Percentiles rank a stretch among this genome's conserved stretches.
Conservation (phyloP, 2,329 filamentous ascomycete genomes). For the Fusarium sp. region DNA sequence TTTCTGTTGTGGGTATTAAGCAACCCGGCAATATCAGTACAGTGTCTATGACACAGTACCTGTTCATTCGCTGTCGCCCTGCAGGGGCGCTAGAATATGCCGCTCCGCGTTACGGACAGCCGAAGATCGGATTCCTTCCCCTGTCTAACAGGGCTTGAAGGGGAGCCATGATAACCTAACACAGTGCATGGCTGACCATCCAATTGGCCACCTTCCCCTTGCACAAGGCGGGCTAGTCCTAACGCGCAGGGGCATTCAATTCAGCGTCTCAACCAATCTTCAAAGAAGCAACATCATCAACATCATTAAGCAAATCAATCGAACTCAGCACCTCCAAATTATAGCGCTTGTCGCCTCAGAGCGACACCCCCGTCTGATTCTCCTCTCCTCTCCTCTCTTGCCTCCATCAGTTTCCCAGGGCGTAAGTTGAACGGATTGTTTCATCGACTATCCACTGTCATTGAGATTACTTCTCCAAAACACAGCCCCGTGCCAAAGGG, state of each 20-base stretch:
- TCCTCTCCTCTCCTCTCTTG: not conserved
- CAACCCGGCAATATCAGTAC: not conserved
- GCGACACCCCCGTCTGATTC: not conserved
- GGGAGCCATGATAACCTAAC: not conserved
- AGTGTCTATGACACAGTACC: not conserved
- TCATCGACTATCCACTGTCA: not conserved
- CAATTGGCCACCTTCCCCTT: slow-evolving; percentile 21
- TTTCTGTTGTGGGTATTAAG: slow-evolving; percentile 6
- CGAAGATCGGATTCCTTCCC: slow-evolving; percentile 1
- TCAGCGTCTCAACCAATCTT: slow-evolving; percentile 20
- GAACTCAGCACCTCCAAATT: slow-evolving; percentile 3
- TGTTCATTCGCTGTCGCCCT: not conserved
- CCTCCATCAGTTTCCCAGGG: not conserved
- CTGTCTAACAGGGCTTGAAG: not conserved
- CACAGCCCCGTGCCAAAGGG: slow-evolving; percentile 18
- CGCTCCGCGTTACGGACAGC: not conserved
- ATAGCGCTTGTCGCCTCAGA: slow-evolving; percentile 1
- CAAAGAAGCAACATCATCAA: slow-evolving; percentile 26
- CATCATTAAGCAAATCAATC: not conserved
- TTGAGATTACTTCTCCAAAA: not conserved
- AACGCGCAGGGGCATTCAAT: slow-evolving; percentile 12
- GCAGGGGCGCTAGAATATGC: slow-evolving; percentile 11
- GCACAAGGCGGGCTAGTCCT: not conserved
- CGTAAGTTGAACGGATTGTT: slow-evolving; percentile 10
- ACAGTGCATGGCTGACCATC: slow-evolving; percentile 8